These are phyloP conservation scores for Fallopia convolvulus DNA, from an alignment of 148 eudicot genomes.

Conservation along the genomic window DNA sequence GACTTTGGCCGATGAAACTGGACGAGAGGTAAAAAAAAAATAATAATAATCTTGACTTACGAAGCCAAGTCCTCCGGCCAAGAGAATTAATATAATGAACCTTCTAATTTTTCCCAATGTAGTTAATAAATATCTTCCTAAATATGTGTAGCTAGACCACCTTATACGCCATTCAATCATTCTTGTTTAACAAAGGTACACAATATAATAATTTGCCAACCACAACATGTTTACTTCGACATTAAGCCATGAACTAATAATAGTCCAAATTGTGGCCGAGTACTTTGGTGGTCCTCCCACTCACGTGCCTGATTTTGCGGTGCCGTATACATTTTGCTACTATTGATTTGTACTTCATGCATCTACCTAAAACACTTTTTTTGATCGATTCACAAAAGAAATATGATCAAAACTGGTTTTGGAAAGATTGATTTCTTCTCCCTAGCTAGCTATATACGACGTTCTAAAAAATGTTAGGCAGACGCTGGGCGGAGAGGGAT, in stretches of 20 bases:
- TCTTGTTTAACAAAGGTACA: background rate
- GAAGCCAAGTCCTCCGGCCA: no score
- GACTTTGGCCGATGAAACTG: no score
- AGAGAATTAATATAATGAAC: no score
- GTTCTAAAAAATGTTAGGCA: no score
- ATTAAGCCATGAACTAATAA: constrained; percentile 6
- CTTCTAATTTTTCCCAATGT: no score
- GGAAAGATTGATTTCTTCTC: background rate
- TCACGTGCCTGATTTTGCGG: constrained; percentile 1
- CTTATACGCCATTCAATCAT: background rate
- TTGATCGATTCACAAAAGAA: background rate
- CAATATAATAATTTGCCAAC: background rate
- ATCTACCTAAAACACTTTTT: background rate
- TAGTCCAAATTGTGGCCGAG: background rate
- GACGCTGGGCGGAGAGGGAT: no score
- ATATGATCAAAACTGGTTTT: background rate
- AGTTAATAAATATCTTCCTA: background rate
- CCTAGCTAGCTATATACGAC: background rate
- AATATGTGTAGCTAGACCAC: background rate
- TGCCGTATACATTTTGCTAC: constrained; percentile 4
- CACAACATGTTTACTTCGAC: constrained; percentile 6
- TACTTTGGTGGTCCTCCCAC: background rate
- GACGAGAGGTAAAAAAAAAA: no score
- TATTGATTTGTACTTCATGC: background rate
- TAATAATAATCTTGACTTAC: no score